These are phyloP conservation scores for Candida broadrunensis DNA, from an alignment of 805 yeast genomes.

Conservation along the genomic window DNA sequence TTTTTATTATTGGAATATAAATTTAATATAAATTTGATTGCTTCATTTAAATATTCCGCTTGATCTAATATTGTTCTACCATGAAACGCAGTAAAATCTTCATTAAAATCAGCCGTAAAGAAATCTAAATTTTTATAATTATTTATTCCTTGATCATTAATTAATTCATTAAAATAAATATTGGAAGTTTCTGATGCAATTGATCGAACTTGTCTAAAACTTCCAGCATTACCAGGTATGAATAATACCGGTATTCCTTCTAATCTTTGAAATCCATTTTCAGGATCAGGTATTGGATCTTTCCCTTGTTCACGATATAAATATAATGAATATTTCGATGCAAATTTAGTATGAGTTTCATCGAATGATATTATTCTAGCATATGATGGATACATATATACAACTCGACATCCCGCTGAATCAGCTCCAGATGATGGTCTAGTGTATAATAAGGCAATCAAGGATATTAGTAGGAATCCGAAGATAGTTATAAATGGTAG, in stretches of 20 bases:
- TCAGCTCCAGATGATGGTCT: constrained; percentile 26
- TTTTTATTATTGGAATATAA: constrained; percentile 49
- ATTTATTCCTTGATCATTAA: constrained; percentile 19
- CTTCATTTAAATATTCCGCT: constrained; percentile 90
- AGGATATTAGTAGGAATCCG: constrained; percentile 13
- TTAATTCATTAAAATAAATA: constrained; percentile 39
- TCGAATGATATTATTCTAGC: constrained; percentile 75
- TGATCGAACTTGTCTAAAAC: constrained; percentile 84
- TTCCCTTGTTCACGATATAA: constrained; percentile 81
- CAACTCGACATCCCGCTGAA: constrained; percentile 52
- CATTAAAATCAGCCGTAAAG: constrained; percentile 91
- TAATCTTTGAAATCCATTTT: constrained; percentile 27
- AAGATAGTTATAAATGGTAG: constrained; percentile 11
- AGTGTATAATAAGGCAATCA: constrained; percentile 10
- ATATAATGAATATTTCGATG: constrained; percentile 80
- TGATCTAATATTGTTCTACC: constrained; percentile 92
- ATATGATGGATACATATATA: constrained; percentile 82
- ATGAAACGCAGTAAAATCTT: constrained; percentile 94
- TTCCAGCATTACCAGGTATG: constrained; percentile 98
- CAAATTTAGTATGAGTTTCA: constrained; percentile 61
- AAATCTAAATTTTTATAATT: constrained; percentile 63
- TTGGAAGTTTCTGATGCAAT: constrained; percentile 81
- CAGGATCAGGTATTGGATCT: constrained; percentile 49
- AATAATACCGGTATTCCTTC: constrained; percentile 87
- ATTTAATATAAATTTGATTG: constrained; percentile 69